Evolutionary conservation across 2,329 filamentous ascomycete species (phyloP), one percentile per base, ranked within the genome.

Genomic region (Diaporthe humulicola): DNA sequence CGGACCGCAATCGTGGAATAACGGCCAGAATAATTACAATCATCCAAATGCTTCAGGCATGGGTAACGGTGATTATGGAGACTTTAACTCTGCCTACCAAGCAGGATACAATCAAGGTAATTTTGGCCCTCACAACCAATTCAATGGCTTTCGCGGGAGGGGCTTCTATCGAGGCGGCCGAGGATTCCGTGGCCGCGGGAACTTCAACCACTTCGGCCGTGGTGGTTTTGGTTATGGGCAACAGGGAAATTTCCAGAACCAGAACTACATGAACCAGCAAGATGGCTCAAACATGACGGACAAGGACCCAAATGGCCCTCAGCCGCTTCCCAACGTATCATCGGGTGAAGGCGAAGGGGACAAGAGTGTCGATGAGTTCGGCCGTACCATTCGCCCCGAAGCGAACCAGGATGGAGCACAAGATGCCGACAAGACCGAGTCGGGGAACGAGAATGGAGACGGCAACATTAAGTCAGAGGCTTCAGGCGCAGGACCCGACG

Each of bases 21-120:
- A 91, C 89, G 91, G 91, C 89, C 93, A 93, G 93, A 93, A 94
- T 94, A 95, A 94, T 93, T 95, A 91, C 92, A 95, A 92, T 92
- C 88, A 93, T 90, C 90, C 91, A 93, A 95, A 91, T 94, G 92
- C 91, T 90, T 90, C 91, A 90, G 91, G 92, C 89, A 94, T 94
- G 90, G 92, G 91, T 86, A 89, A 89, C 89, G 92, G 92, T 94
- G 93, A 94, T 87, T 95, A 90, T 91, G 93, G 93, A 87, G 90
- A 90, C 87, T 92, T 93, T 91, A 93, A 93, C 89, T 89, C 91
- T 89, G 92, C 92, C 87, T 94, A 90, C 88, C 90, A 90, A 85
- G 93, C 92, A 92, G 93, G 90, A 88, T 93, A 88, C 90, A 93
- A 92, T 90, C 91, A 93, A 91, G 93, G 93, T 92, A 95, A 95